These are phyloP conservation scores for Cercospora sp. DNA, from an alignment of 2,329 filamentous ascomycete species.

Conservation along the genomic window DNA sequence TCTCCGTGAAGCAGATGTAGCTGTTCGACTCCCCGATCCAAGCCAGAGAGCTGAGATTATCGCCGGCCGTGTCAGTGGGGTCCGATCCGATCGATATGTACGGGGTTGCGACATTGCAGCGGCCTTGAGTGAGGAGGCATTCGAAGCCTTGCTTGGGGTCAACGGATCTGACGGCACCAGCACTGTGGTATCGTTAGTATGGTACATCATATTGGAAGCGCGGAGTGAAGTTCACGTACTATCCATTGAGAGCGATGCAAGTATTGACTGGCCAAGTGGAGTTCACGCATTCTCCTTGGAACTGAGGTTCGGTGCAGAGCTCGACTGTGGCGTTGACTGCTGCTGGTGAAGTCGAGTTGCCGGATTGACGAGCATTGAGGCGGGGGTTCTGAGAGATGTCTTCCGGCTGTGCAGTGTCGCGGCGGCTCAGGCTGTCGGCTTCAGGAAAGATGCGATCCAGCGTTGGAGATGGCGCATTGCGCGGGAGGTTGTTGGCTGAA, in stretches of 20 bases:
- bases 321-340: conserved; percentile 35
- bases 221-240: conserved; percentile 25
- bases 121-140: conserved; percentile 35
- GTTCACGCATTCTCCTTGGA: conserved; percentile 31
- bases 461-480: conserved; percentile 7
- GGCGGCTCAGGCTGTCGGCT: background rate
- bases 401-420: background rate
- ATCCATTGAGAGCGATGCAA: conserved; percentile 33
- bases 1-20: conserved; percentile 33
- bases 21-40: conserved; percentile 31
- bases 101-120: conserved; percentile 25
- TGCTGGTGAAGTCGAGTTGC: conserved; percentile 15
- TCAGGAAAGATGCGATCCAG: conserved; percentile 15
- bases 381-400: background rate
- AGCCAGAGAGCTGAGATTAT: conserved; percentile 25
- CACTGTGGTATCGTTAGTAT: conserved; percentile 14
- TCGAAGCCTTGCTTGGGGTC: conserved; percentile 29
- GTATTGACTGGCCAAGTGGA: conserved; percentile 29
- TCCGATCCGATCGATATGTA: conserved; percentile 21
- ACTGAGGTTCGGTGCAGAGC: conserved; percentile 29
- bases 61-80: conserved; percentile 10
- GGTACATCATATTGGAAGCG: background rate
- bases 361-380: background rate
- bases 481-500: background rate
- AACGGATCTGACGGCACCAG: conserved; percentile 29